Base-by-base conservation (phyloP, 129 eudicot species). In the Helianthus tuberosus region DNA sequence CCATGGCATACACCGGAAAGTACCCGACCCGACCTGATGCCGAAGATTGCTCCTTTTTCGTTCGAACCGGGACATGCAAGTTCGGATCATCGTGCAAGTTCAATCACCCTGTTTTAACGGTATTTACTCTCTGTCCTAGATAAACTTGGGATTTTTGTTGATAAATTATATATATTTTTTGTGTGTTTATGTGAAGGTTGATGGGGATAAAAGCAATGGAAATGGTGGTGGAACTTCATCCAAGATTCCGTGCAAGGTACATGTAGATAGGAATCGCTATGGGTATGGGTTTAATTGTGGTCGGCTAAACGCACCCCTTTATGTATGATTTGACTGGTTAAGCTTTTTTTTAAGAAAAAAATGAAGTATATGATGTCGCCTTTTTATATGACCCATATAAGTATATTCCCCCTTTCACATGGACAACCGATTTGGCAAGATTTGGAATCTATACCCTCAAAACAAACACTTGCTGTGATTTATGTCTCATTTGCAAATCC, bases 41-140 rank as follows among this genome's bases (percentile, higher is more conserved):
- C 3, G 78, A 76, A 13, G 82, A 83, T 53, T 83, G 91, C 66
- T 55, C 80, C 7, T 73, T 60, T 57, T 84, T 74, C 52, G 2
- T 79, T 13, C 77, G 77, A 49, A 86, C 86, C 3, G 86, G 86
- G 38, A 66, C 72, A 0, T 87, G 92, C 73, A 84, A 76, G 75
- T 87, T 75, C 57, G 92, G 92, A 3, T 32, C 71, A 16, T 75
- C 43, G 41, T 87, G 92, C 84, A 81, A 73, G 77, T 81, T 58
- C 72, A 87, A 84, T 84, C 91, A 87, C 69, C 88, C 91, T 20
- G 64, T 68, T 11, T 74, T 29, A 14, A 54, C 57, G 88, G 91
- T 86, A 76, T 29, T 10, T 5, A 12, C 17, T 44, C 36, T 10
- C 6, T 3, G 47, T 43, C n/a, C 36, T 32, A 32, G 36, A 3